phyloP scores from a whole-genome alignment of 2,329 filamentous ascomycete species.

The Stylonectria norvegica region DNA sequence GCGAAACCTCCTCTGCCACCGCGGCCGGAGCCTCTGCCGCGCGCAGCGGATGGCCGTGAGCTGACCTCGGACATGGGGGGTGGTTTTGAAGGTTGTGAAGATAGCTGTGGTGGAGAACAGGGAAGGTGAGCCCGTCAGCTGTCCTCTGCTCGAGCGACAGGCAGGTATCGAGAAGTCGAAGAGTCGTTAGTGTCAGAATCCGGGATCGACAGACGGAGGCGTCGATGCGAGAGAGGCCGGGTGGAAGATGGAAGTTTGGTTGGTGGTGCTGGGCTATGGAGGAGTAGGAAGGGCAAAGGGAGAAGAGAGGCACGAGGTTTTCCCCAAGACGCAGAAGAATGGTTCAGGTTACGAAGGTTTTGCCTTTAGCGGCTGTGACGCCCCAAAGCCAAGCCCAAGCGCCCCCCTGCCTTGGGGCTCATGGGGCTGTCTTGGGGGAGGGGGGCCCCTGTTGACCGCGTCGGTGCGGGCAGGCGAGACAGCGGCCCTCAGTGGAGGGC shows the following conservation, averaged over 20 bases:
- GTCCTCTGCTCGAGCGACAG: slow-evolving; percentile 37
- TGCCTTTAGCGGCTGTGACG: slow-evolving; percentile 34
- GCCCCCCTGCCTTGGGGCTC: background rate
- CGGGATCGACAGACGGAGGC: slow-evolving; percentile 29
- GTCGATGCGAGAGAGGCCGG: slow-evolving; percentile 29
- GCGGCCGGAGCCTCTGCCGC: slow-evolving; percentile 86
- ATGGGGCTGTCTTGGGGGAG: background rate
- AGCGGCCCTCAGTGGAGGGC: background rate
- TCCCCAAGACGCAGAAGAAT: slow-evolving; percentile 36
- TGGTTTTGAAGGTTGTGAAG: slow-evolving; percentile 37
- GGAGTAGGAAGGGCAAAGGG: slow-evolving; percentile 27
- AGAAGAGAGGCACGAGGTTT: slow-evolving; percentile 35
- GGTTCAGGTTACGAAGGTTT: slow-evolving; percentile 37
- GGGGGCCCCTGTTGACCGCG: slow-evolving; percentile 13
- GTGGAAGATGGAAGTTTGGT: slow-evolving; percentile 22
- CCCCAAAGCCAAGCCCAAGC: slow-evolving; percentile 11
- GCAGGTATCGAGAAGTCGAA: slow-evolving; percentile 27
- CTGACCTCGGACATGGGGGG: slow-evolving; percentile 89
- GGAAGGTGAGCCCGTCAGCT: slow-evolving; percentile 34
- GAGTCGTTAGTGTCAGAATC: slow-evolving; percentile 29
- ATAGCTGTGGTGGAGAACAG: slow-evolving; percentile 30
- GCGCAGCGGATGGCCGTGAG: slow-evolving; percentile 75
- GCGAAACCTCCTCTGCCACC: slow-evolving; percentile 77
- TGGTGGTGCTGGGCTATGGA: slow-evolving; percentile 20
- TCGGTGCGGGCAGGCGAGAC: slow-evolving; percentile 13